Evolutionary conservation across 2,329 filamentous ascomycete genomes (phyloP), one percentile per base, ranked within the genome.

Genomic region (Aspergillus felis): DNA sequence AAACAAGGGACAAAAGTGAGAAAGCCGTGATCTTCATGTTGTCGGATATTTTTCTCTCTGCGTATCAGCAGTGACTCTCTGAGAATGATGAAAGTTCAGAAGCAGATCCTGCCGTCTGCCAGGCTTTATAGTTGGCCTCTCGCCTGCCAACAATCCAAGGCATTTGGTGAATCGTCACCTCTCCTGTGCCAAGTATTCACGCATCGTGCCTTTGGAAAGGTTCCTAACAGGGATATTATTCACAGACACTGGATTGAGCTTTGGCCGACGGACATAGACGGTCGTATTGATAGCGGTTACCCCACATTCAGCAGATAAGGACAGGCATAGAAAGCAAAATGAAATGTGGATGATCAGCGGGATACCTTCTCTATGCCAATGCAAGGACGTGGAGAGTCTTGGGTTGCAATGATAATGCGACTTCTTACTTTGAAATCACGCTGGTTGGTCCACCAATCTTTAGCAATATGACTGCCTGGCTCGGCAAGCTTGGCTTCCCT

Each of bases 11-110:
- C 20, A 64, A 51, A 10, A 57, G 47, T 42, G 56, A 61, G 20
- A 64, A 10, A 8, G 58, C 8, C 12, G 61, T 54, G 28, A 55
- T 14, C 54, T 59, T 64, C 61, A 64, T 64, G 20, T 22, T 54
- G 53, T 27, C 17, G 2, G n/a, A 10, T 24, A 20, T 10, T 24
- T 20, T 20, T 20, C 12, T 46, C 42, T 22, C 20, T 6, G n/a
- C 10, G n/a, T 46, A 20, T 24, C 10, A 46, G 42, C 20, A 44
- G 8, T 20, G 42, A 24, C 8, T 3, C 42, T 24, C 22, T 20
- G n/a, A 24, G 42, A 24, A 10, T 24, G 42, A 14, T 4, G n/a
- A 3, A 14, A 24, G 6, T 6, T 38, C 32, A 17, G 14, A 38
- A 38, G 5, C 14, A 38, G 32, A 17, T 38, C 5, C 5, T 38